Evolutionary conservation across 148 eudicot genomes (phyloP), one percentile per base, ranked within the genome.

Genomic region (Hydrangea macrophylla): DNA sequence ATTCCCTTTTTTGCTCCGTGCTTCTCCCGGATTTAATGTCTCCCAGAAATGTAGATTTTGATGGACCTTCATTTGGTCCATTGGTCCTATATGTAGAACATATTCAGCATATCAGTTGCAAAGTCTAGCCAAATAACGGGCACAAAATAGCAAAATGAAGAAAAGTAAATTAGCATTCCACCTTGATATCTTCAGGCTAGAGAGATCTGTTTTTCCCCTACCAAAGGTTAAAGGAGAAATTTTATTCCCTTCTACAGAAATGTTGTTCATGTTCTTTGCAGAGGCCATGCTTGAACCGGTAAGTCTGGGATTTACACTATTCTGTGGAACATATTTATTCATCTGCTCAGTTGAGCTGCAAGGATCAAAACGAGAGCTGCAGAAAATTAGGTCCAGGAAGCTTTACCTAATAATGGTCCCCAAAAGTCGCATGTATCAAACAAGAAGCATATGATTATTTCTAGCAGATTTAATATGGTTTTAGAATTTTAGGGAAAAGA

Each of bases 281-380:
- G 85, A 57, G 50, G 58, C 55, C 28, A 55, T 68, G 51, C 72
- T 65, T 37, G 75, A 65, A 71, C 68, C 75, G 63, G 66, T 71
- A 61, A 55, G 75, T 57, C 75, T 70, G 57, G 70, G 33, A 63
- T 73, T 71, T 44, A 40, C 62, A 36, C 37, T 35, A 69, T 24
- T 65, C 72, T 68, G 79, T 67, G 78, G 69, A 55, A 75, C 60
- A 58, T 55, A 62, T 63, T 67, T 74, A 62, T 65, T 63, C 40
- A 56, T 44, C 77, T 63, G 66, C 68, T 67, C 76, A 55, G 54
- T 35, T 48, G 72, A 55, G 55, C 35, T 68, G 40, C 68, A 66
- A 48, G 73, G 71, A 63, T 71, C 73, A n/a, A 55, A 40, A 45
- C 12, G 65, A 62, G 63, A 70, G 64, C 82, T 80, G 81, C 78